Conservation (phyloP, 768 basidiomycete species). For the Coprinopsis sp. region DNA sequence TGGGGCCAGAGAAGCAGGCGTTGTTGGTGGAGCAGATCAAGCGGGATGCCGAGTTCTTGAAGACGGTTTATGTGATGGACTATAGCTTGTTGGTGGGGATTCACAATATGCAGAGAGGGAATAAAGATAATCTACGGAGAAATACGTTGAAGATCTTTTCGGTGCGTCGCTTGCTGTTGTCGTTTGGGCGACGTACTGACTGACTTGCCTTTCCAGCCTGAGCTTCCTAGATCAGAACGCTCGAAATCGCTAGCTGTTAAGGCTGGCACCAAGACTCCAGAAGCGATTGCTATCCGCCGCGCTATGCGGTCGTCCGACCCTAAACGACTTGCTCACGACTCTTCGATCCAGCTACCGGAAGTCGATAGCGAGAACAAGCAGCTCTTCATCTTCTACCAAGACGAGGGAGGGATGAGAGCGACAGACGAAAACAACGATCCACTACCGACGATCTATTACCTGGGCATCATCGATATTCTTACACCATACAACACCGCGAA, state of each 20-base stretch:
- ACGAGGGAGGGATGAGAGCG: slow-evolving; percentile 89
- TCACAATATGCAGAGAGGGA: slow-evolving; percentile 87
- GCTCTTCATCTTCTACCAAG: slow-evolving; percentile 91
- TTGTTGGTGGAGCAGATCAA: slow-evolving; percentile 87
- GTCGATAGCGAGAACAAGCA: slow-evolving; percentile 49
- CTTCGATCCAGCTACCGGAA: slow-evolving; percentile 50
- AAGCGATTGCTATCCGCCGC: slow-evolving; percentile 80
- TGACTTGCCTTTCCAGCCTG: slow-evolving; percentile 44
- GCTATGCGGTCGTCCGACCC: slow-evolving; percentile 83
- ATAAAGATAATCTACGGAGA: slow-evolving; percentile 84
- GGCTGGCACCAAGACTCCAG: slow-evolving; percentile 49
- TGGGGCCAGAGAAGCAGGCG: slow-evolving; percentile 96
- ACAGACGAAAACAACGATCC: slow-evolving; percentile 80
- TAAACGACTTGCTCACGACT: slow-evolving; percentile 51
- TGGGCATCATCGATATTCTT: slow-evolving; percentile 95
- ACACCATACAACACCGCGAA: slow-evolving; percentile 83
- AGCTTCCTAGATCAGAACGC: slow-evolving; percentile 56
- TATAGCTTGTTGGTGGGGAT: slow-evolving; percentile 93
- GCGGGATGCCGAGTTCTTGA: slow-evolving; percentile 83
- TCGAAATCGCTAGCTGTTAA: slow-evolving; percentile 58
- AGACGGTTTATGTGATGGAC: slow-evolving; percentile 87
- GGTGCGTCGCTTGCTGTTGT: slow-evolving; percentile 56
- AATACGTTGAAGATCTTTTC: slow-evolving; percentile 92
- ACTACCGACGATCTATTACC: slow-evolving; percentile 78
- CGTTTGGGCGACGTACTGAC: too few relatives aligned